phyloP scores from a whole-genome alignment of 176 grass and related monocot species.

The Avena insularis region DNA sequence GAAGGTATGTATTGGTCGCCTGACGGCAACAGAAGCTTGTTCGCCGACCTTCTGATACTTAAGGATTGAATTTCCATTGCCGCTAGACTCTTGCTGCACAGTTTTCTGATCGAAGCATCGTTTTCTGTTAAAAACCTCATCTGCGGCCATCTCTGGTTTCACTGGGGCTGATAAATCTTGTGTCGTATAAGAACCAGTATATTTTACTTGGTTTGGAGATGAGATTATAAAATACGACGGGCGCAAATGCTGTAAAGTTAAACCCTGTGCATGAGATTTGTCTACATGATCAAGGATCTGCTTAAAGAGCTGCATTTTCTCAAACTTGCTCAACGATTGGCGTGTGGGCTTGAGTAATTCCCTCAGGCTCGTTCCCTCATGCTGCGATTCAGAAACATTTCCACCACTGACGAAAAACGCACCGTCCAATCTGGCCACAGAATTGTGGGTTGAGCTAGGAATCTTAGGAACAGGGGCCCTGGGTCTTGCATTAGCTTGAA shows the following conservation, averaged over 20 bases:
- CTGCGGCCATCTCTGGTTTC: constrained; percentile 36
- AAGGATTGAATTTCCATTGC: constrained; percentile 41
- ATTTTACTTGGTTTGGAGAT: constrained; percentile 69
- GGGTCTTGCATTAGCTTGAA: constrained; percentile 50
- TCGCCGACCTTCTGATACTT: constrained; percentile 79
- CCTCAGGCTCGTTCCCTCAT: constrained; percentile 65
- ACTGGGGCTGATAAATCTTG: constrained; percentile 54
- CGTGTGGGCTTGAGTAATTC: constrained; percentile 65
- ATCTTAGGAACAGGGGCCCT: constrained; percentile 47
- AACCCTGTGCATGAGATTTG: constrained; percentile 67
- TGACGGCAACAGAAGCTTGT: constrained; percentile 36
- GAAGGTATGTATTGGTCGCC: constrained; percentile 36
- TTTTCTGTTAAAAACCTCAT: constrained; percentile 68
- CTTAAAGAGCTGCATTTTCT: constrained; percentile 89
- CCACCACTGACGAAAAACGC: constrained; percentile 39
- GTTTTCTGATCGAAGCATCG: constrained; percentile 53
- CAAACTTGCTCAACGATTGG: constrained; percentile 66
- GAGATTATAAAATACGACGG: constrained; percentile 77
- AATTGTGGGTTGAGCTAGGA: constrained; percentile 42
- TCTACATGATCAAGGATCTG: constrained; percentile 79
- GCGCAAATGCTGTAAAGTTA: constrained; percentile 69
- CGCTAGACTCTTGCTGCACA: constrained; percentile 40
- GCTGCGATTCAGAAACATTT: constrained; percentile 44
- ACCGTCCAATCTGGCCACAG: constrained; percentile 45
- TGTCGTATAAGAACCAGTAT: constrained; percentile 65